A percentile compares a stretch with the other conserved stretches of the same genome.
Evolutionary conservation across 371 early-diverging fungal genomes (phyloP).

Genomic region (Rhizopus arrhizus): DNA sequence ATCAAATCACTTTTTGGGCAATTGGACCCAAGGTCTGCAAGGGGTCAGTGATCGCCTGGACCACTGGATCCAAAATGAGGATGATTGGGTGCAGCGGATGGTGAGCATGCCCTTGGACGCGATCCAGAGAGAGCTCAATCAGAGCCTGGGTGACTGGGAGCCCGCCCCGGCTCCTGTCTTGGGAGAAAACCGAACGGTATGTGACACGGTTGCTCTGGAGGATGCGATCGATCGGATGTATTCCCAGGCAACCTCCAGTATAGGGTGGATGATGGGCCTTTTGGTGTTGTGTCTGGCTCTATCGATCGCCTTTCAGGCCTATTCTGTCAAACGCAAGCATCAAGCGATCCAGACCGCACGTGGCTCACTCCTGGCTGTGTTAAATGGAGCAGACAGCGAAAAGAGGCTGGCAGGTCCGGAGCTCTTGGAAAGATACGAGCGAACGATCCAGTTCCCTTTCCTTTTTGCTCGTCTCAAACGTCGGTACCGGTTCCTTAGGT

Average conservation of each 20-base stretch:
- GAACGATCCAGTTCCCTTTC: no score
- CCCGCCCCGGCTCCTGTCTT: not conserved
- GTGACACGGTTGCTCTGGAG: not conserved
- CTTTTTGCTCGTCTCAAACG: not conserved
- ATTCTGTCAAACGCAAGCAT: no score
- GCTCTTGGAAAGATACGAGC: not conserved
- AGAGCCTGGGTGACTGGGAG: slow-evolving; percentile 14
- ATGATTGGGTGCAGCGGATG: slow-evolving; percentile 12
- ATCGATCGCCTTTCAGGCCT: no score
- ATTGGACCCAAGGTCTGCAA: slow-evolving; percentile 27
- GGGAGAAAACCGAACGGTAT: not conserved
- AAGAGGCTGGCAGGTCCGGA: no score
- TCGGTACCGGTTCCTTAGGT: slow-evolving; percentile 16
- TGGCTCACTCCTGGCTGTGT: no score
- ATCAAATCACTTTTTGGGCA: not conserved
- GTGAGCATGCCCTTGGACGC: slow-evolving; percentile 31
- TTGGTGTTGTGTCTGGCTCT: no score
- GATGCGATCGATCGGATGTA: not conserved
- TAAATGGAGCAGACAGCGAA: no score
- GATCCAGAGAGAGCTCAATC: slow-evolving; percentile 28
- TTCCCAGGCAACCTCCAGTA: not conserved
- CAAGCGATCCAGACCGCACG: no score
- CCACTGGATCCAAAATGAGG: slow-evolving; percentile 30
- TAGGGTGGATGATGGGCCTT: no score
- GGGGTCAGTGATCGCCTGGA: slow-evolving; percentile 1